Conservation (phyloP, 2,329 filamentous ascomycete genomes). For the Fusarium devonianum region DNA sequence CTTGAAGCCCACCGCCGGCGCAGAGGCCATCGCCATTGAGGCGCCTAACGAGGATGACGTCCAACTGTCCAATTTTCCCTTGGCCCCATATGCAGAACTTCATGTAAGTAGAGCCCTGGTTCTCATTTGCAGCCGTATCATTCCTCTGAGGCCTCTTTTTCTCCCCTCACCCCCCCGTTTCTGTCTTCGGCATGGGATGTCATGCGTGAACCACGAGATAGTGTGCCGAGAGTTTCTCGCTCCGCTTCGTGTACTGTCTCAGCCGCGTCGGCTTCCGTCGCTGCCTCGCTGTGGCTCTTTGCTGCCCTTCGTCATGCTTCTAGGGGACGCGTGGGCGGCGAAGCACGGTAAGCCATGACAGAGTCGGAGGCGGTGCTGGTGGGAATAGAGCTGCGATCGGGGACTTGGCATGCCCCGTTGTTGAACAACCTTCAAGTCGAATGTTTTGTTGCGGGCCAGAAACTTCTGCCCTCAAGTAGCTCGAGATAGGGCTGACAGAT, state of each 20-base stretch:
- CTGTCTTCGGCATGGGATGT: slow-evolving; percentile 4
- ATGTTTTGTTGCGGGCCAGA: neutral
- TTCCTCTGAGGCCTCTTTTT: slow-evolving; percentile 3
- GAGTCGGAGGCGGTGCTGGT: slow-evolving; percentile 34
- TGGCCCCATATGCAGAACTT: slow-evolving; percentile 79
- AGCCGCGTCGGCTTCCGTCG: slow-evolving; percentile 16
- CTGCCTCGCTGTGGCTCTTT: slow-evolving; percentile 2
- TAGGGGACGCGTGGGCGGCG: slow-evolving; percentile 19
- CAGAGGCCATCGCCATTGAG: slow-evolving; percentile 70
- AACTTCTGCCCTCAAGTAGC: slow-evolving; percentile 28
- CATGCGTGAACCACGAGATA: slow-evolving; percentile 10
- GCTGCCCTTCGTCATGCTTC: slow-evolving; percentile 14
- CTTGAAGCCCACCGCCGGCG: slow-evolving; percentile 64
- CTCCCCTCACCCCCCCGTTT: slow-evolving; percentile 9
- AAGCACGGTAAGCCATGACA: slow-evolving; percentile 18
- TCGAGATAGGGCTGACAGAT: slow-evolving; percentile 43
- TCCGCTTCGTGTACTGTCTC: neutral
- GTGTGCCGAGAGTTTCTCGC: slow-evolving; percentile 18
- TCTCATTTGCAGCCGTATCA: slow-evolving; percentile 25
- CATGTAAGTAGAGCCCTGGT: slow-evolving; percentile 66
- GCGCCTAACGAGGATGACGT: slow-evolving; percentile 76
- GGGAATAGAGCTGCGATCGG: slow-evolving; percentile 20
- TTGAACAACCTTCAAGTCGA: slow-evolving; percentile 13
- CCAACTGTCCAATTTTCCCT: slow-evolving; percentile 68
- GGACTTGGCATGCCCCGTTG: slow-evolving; percentile 14